Evolutionary conservation across 2,329 filamentous ascomycete species (phyloP).

Genomic region (Thelonectria rubi): DNA sequence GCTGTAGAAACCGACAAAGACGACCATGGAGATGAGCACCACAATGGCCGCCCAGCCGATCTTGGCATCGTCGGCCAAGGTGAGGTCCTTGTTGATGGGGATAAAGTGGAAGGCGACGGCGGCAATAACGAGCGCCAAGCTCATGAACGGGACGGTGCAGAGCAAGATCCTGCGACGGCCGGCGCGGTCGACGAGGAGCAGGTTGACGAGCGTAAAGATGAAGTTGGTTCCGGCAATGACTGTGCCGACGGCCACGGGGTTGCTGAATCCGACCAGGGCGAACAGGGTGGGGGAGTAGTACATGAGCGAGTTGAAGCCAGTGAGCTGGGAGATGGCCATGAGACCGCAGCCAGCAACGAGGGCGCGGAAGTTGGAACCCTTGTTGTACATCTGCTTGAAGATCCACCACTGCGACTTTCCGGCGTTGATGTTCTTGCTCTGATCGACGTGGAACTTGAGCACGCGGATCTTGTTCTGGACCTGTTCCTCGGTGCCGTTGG

Average conservation of each 20-base stretch:
- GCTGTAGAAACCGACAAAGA: slow-evolving; percentile 49
- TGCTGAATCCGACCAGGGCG: slow-evolving; percentile 58
- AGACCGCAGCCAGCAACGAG: slow-evolving; percentile 57
- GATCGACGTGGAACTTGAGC: slow-evolving; percentile 50
- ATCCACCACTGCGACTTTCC: slow-evolving; percentile 53
- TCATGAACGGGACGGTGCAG: slow-evolving; percentile 56
- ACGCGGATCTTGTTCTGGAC: slow-evolving; percentile 55
- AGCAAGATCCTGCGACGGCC: slow-evolving; percentile 57
- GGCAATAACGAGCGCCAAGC: slow-evolving; percentile 51
- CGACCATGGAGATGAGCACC: slow-evolving; percentile 49
- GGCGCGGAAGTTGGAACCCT: slow-evolving; percentile 55
- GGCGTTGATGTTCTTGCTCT: slow-evolving; percentile 50
- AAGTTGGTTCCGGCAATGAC: slow-evolving; percentile 58
- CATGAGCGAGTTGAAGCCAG: slow-evolving; percentile 61
- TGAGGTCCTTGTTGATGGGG: slow-evolving; percentile 53
- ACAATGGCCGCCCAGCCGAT: slow-evolving; percentile 51
- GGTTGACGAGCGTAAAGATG: slow-evolving; percentile 59
- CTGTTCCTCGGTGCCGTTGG: slow-evolving; percentile 52
- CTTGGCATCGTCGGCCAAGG: slow-evolving; percentile 47
- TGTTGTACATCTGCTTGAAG: slow-evolving; percentile 56
- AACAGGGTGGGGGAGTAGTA: slow-evolving; percentile 62
- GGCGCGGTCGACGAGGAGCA: slow-evolving; percentile 55
- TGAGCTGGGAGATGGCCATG: slow-evolving; percentile 62
- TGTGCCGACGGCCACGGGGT: slow-evolving; percentile 57
- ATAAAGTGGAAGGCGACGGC: slow-evolving; percentile 53